These are phyloP conservation scores for Colletotrichum abscissum DNA, from an alignment of 2,329 filamentous ascomycete genomes.

Conservation along the genomic window DNA sequence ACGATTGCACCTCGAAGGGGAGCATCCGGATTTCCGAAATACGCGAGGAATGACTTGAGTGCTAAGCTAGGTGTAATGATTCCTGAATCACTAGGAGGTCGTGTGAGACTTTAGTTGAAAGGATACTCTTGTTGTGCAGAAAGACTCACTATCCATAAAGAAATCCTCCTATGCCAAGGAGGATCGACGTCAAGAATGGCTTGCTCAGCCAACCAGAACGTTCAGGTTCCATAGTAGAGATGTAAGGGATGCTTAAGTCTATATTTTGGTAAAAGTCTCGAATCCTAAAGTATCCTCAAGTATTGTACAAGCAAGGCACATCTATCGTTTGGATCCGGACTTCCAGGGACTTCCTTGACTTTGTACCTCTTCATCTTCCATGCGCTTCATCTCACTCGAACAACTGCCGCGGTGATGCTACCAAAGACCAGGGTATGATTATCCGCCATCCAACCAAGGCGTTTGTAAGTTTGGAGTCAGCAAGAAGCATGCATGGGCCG, in stretches of 20 bases:
- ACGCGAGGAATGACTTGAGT: conserved; percentile 46
- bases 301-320: neutral
- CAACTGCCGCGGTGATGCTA: neutral
- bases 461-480: conserved; percentile 20
- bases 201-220: conserved; percentile 46
- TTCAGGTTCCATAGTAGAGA: conserved; percentile 23
- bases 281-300: neutral
- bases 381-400: too few relatives aligned
- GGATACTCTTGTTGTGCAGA: neutral
- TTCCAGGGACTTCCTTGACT: neutral
- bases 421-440: conserved; percentile 6
- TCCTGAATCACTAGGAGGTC: conserved; percentile 49
- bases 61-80: conserved; percentile 55
- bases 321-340: neutral
- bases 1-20: conserved; percentile 52
- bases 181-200: conserved; percentile 51
- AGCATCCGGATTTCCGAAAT: conserved; percentile 49
- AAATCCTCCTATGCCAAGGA: conserved; percentile 53
- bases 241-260: neutral
- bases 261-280: neutral
- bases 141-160: conserved; percentile 51
- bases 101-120: neutral
- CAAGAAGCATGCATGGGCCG: conserved; percentile 2
- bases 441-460: neutral
- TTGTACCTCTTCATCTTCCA: neutral